Evolutionary conservation across 2,329 filamentous ascomycete genomes (phyloP).

Genomic region (Claviceps sp.): DNA sequence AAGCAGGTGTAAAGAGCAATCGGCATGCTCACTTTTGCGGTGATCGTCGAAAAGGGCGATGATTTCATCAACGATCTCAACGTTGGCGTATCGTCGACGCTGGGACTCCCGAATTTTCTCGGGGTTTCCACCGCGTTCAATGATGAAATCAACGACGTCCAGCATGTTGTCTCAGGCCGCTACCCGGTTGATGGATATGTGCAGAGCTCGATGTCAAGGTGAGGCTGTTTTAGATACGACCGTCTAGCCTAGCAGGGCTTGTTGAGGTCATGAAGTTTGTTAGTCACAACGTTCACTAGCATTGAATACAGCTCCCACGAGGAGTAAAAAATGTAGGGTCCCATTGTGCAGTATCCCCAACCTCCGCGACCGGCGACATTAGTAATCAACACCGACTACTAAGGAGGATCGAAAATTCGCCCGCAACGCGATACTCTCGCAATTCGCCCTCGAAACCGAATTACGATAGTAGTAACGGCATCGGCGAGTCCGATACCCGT

Average conservation of each 20-base stretch:
- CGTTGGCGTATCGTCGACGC: conserved; percentile 63
- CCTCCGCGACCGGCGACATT: too few species aligned
- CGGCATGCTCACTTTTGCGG: conserved; percentile 45
- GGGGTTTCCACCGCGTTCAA: conserved; percentile 81
- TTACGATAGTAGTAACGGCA: too few species aligned
- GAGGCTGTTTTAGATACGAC: neutral
- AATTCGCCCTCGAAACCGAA: too few species aligned
- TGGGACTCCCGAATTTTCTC: conserved; percentile 89
- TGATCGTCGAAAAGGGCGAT: conserved; percentile 79
- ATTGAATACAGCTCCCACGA: too few species aligned
- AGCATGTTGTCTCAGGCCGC: conserved; percentile 39
- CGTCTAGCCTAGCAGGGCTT: neutral
- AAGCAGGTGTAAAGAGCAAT: neutral
- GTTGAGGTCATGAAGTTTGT: neutral
- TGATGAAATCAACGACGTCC: conserved; percentile 66
- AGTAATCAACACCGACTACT: too few species aligned
- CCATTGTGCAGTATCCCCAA: too few species aligned
- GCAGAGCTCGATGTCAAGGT: neutral
- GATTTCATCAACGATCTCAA: conserved; percentile 80
- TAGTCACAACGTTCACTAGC: too few species aligned
- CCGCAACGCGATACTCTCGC: too few species aligned
- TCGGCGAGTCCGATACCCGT: too few species aligned
- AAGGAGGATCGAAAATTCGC: too few species aligned
- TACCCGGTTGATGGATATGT: neutral
- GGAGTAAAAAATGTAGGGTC: too few species aligned